Evolutionary conservation across 106 monocot species (phyloP).

Genomic region (Hemerocallis citrina): DNA sequence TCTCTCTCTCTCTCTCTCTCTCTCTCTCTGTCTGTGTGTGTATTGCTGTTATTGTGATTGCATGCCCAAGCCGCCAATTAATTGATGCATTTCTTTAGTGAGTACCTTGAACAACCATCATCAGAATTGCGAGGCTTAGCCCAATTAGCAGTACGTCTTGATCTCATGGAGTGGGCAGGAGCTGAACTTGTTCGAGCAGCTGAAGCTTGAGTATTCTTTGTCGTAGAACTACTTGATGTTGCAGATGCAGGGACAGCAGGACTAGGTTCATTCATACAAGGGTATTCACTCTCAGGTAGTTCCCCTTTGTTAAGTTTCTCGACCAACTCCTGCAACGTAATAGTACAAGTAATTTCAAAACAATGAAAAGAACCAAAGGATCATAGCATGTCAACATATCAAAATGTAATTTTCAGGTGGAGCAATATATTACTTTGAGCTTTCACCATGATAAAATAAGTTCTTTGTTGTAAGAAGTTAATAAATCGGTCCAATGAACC

Average conservation of each 20-base stretch:
- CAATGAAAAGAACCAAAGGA: not conserved
- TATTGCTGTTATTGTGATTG: too few relatives aligned
- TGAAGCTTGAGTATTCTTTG: constrained; percentile 15
- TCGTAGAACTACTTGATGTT: constrained; percentile 13
- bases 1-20: too few relatives aligned
- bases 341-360: not conserved
- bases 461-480: not conserved
- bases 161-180: constrained; percentile 84
- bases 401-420: not conserved
- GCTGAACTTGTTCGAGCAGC: constrained; percentile 2
- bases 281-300: constrained; percentile 73
- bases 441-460: too few relatives aligned
- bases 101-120: constrained; percentile 93
- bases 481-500: too few relatives aligned
- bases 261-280: constrained; percentile 85
- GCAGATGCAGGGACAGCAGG: constrained; percentile 45
- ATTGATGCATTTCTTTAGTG: too few relatives aligned
- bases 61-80: too few relatives aligned
- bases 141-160: constrained; percentile 85
- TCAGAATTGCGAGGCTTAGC: constrained; percentile 76
- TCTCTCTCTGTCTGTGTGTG: too few relatives aligned
- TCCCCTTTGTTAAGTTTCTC: constrained; percentile 89
- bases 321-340: constrained; percentile 61
- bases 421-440: not conserved
- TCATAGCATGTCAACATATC: not conserved